A percentile compares a stretch with the other conserved stretches of the same genome.
phyloP scores from a whole-genome alignment of 148 eudicot genomes.

The Silene uniflora region DNA sequence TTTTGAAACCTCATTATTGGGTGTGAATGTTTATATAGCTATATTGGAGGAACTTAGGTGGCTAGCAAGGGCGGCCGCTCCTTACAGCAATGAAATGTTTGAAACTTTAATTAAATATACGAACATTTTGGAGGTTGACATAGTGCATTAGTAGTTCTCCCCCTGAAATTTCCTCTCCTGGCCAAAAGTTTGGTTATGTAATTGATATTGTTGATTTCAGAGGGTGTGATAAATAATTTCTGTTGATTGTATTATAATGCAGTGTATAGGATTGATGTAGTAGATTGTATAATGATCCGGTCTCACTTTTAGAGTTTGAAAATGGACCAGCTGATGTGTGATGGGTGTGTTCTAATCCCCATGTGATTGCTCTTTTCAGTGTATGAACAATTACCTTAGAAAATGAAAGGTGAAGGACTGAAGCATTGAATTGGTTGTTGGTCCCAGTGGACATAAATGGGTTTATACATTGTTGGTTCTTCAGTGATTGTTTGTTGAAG shows the following conservation, averaged over 20 bases:
- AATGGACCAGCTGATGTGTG: neutral
- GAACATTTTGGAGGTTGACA: too few species aligned
- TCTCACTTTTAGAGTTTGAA: constrained; percentile 13
- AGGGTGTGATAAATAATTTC: too few species aligned
- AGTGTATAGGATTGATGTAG: neutral
- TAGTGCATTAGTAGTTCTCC: too few species aligned
- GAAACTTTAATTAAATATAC: too few species aligned
- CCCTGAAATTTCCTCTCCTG: too few species aligned
- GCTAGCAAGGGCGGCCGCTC: too few species aligned
- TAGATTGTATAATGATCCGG: constrained; percentile 1
- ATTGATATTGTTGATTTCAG: too few species aligned
- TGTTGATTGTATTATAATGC: too few species aligned
- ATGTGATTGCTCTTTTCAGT: constrained; percentile 17
- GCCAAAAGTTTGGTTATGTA: too few species aligned
- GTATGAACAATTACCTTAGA: neutral
- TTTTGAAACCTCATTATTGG: too few species aligned
- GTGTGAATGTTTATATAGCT: neutral
- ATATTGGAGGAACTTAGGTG: too few species aligned
- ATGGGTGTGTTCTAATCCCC: neutral
- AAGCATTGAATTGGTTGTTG: constrained; percentile 3
- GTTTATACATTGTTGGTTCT: constrained; percentile 11
- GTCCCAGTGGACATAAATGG: constrained; percentile 11
- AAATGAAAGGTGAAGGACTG: constrained; percentile 5
- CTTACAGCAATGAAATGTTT: too few species aligned
- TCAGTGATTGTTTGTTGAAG: constrained; percentile 13